Percentiles rank a stretch among this genome's conserved stretches.
These are phyloP conservation scores for Ustilago shanxiensis DNA, from an alignment of 1,284 basidiomycete species.

Conservation along the genomic window DNA sequence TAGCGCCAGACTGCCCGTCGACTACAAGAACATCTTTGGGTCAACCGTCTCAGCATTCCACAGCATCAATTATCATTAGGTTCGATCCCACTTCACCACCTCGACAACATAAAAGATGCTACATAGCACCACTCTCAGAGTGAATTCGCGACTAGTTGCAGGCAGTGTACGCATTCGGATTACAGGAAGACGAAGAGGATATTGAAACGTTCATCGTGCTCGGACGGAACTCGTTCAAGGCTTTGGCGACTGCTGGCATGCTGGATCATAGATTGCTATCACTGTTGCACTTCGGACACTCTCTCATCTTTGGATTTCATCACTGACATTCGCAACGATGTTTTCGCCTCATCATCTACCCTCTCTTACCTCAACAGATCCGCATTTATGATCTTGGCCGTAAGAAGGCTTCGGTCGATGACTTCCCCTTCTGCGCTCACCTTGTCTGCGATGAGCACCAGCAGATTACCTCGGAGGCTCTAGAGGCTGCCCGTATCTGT, in stretches of 20 bases:
- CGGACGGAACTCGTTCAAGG: background rate
- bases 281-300: background rate
- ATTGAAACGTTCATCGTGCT: no score
- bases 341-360: background rate
- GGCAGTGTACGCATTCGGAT: no score
- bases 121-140: no score
- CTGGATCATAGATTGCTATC: conserved; percentile 9
- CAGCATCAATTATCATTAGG: no score
- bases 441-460: conserved; percentile 99
- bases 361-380: conserved; percentile 62
- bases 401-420: conserved; percentile 90
- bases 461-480: conserved; percentile 93
- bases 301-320: background rate
- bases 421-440: conserved; percentile 87
- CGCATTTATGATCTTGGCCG: conserved; percentile 82
- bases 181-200: no score
- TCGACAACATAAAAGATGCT: no score
- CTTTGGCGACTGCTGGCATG: conserved; percentile 5
- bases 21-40: no score
- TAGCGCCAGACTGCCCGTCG: no score
- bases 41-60: no score
- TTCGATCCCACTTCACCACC: no score
- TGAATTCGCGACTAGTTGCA: no score
- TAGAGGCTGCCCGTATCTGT: conserved; percentile 98
- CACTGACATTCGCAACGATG: conserved; percentile 11